Evolutionary conservation across 129 eudicot species (phyloP).

Genomic region (Chrysanthemum seticuspe): DNA sequence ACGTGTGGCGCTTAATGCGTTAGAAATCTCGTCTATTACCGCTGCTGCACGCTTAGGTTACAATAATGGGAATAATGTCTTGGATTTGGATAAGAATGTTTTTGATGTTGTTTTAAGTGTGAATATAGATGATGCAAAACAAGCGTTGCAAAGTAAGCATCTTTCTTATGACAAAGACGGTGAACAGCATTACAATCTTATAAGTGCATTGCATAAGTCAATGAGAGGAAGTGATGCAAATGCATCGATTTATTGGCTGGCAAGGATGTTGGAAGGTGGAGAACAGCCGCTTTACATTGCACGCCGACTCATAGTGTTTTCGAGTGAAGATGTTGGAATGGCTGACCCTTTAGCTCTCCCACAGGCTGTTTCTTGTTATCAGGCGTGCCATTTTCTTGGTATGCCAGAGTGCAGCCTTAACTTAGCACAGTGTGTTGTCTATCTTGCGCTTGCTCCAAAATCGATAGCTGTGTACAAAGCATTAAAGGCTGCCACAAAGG

Average conservation of each 20-base stretch:
- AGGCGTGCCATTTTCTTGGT: slow-evolving; percentile 87
- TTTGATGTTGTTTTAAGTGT: slow-evolving; percentile 9
- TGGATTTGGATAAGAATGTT: background rate
- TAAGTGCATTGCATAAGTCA: slow-evolving; percentile 83
- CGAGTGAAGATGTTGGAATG: slow-evolving; percentile 89
- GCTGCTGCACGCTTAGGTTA: slow-evolving; percentile 43
- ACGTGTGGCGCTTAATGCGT: slow-evolving; percentile 77
- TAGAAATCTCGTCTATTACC: slow-evolving; percentile 59
- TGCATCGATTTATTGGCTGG: slow-evolving; percentile 90
- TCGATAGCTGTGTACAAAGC: slow-evolving; percentile 77
- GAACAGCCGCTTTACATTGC: slow-evolving; percentile 91
- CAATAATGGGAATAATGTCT: background rate
- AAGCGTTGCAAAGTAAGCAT: slow-evolving; percentile 87
- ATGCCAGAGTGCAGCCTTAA: slow-evolving; percentile 87
- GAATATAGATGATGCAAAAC: slow-evolving; percentile 59
- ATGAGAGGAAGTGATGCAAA: slow-evolving; percentile 91
- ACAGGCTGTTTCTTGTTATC: slow-evolving; percentile 91
- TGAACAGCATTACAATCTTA: slow-evolving; percentile 85
- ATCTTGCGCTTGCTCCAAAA: slow-evolving; percentile 91
- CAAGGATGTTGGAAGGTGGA: slow-evolving; percentile 92
- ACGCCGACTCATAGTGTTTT: slow-evolving; percentile 72
- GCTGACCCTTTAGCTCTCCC: slow-evolving; percentile 75
- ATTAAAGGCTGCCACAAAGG: slow-evolving; percentile 55
- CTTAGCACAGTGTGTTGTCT: slow-evolving; percentile 81
- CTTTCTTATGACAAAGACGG: slow-evolving; percentile 72